Base-by-base conservation (phyloP, 2,329 filamentous ascomycete genomes). In the Fusarium redolens region DNA sequence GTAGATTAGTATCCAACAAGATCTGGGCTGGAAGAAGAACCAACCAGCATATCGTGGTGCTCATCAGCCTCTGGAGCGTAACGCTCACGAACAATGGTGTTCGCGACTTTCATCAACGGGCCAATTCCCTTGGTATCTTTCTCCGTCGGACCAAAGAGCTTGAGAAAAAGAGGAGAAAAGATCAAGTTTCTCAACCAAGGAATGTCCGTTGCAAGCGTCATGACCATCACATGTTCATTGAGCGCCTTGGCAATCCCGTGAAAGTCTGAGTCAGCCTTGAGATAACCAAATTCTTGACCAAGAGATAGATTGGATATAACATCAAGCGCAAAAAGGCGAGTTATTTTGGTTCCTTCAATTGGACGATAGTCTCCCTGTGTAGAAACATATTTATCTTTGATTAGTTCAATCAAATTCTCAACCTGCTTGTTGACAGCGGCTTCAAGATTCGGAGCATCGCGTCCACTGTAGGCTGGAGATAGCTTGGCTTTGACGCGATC, bases 251-350 rank as follows among this genome's bases (percentile, higher is more conserved):
- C 31, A 0, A 62, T 33, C 7, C 54, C 52, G 15, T 62, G 52
- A 4, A 62, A 48, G 6, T 59, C 52, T 6, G 45, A 41, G 35
- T 62, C 51, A 3, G 52, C 30, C 0, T 35, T 35, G 11, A 62
- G 20, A 30, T 44, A 62, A 1, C 60, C 60, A 6, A 62, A 62
- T 17, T 59, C 60, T 13, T 20, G 9, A 17, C 60, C 52, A 4
- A 62, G 52, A 15, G 60, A 30, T 3, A 62, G n/a, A 22, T 59
- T 30, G 1, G 60, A 62, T 45, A 62, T 62, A 4, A 62, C 52
- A 20, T 63, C 52, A 10, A 63, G n/a, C 1, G 52, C 0, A 13
- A 59, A 48, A 22, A 59, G 52, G 4, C 35, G 45, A 7, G 41
- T 4, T 13, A 59, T 18, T 5, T 2, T 35, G 1, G 9, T 22